These are phyloP conservation scores for Podospora pseudopauciseta DNA, from an alignment of 495 filamentous ascomycete species.

Conservation along the genomic window DNA sequence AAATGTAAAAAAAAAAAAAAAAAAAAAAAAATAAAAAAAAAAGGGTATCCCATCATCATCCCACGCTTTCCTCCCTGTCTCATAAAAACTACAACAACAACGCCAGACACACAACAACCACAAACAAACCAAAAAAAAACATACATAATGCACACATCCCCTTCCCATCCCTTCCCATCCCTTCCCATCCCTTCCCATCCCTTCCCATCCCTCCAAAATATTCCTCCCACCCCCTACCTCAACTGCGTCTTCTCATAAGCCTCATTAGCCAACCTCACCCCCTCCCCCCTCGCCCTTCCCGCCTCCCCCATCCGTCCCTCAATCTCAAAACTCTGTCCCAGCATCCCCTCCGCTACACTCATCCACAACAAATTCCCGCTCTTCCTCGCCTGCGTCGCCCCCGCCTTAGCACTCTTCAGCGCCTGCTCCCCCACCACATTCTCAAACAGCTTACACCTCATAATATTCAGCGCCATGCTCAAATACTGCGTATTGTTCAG, in stretches of 20 bases:
- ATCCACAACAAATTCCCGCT: slow-evolving; percentile 78
- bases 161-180: too few species aligned
- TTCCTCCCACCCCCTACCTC: background rate
- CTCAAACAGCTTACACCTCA: slow-evolving; percentile 81
- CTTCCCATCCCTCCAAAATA: background rate
- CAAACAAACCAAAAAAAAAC: background rate
- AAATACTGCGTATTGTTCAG: slow-evolving; percentile 73
- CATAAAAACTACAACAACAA: background rate
- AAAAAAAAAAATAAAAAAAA: background rate
- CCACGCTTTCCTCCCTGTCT: background rate
- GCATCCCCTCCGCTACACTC: slow-evolving; percentile 76
- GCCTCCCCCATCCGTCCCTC: slow-evolving; percentile 68
- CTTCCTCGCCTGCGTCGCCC: slow-evolving; percentile 67
- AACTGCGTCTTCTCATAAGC: slow-evolving; percentile 23
- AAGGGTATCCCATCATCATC: background rate
- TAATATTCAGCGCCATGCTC: slow-evolving; percentile 76
- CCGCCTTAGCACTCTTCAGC: slow-evolving; percentile 78
- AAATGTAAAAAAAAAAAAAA: background rate
- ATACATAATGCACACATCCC: background rate
- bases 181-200: background rate
- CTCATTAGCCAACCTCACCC: slow-evolving; percentile 31
- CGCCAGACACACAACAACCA: background rate
- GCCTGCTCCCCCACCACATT: slow-evolving; percentile 86
- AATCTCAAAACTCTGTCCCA: slow-evolving; percentile 68
- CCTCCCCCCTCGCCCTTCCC: slow-evolving; percentile 28